Conservation (phyloP, 768 basidiomycete genomes). For the Russula compacta region DNA sequence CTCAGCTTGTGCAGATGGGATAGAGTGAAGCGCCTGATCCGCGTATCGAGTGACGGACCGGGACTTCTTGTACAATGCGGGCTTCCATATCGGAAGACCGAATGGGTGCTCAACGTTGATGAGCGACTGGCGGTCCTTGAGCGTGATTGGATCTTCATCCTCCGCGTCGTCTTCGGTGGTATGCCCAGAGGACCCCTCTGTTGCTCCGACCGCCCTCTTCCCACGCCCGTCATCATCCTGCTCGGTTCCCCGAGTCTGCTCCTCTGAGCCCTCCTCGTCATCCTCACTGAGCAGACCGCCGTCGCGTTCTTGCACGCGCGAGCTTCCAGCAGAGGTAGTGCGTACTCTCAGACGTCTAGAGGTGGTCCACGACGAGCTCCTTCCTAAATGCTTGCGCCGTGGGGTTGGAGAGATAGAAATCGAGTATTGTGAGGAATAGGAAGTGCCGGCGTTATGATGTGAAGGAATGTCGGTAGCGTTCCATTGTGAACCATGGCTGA, state of each 20-base stretch:
- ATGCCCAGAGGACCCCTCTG: constrained; percentile 29
- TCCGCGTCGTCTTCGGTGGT: constrained; percentile 35
- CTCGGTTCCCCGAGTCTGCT: constrained; percentile 28
- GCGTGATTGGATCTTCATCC: constrained; percentile 82
- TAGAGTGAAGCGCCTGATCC: constrained; percentile 85
- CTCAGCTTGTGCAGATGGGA: constrained; percentile 89
- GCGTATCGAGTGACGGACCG: constrained; percentile 94
- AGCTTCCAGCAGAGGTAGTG: constrained; percentile 57
- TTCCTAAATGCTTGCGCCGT: constrained; percentile 34
- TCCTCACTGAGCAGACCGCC: constrained; percentile 17
- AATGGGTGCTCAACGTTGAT: constrained; percentile 99
- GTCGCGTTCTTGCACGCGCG: constrained; percentile 39
- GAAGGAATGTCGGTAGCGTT: constrained; percentile 47
- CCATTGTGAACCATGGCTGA: constrained; percentile 52
- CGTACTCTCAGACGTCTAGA: constrained; percentile 33
- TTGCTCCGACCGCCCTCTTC: constrained; percentile 29
- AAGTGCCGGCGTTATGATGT: constrained; percentile 62
- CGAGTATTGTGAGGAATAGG: constrained; percentile 43
- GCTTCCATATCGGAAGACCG: constrained; percentile 99
- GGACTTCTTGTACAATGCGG: constrained; percentile 95
- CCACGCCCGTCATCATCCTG: constrained; percentile 31
- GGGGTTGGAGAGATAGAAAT: constrained; percentile 39
- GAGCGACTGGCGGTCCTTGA: constrained; percentile 93
- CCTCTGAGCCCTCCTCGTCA: constrained; percentile 27
- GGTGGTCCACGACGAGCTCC: constrained; percentile 45